phyloP scores from a whole-genome alignment of 148 eudicot species.

The Chenopodium formosanum region DNA sequence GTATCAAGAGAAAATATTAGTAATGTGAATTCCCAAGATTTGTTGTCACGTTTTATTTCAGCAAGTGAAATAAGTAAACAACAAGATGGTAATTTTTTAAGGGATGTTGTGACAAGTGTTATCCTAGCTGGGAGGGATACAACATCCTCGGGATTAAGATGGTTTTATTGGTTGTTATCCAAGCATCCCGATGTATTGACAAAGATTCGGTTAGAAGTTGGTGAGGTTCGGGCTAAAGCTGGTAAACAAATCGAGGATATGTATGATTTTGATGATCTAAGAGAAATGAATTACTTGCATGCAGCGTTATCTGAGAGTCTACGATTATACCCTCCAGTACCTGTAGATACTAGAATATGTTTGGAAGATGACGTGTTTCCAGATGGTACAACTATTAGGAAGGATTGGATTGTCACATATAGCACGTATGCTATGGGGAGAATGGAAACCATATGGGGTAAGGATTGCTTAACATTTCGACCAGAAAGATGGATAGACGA shows the following conservation, averaged over 20 bases:
- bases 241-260: conserved; percentile 35
- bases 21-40: conserved; percentile 35
- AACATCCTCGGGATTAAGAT: conserved; percentile 55
- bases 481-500: conserved; percentile 67
- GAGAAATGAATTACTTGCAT: conserved; percentile 62
- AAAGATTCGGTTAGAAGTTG: conserved; percentile 45
- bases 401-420: conserved; percentile 47
- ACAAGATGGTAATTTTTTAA: conserved; percentile 25
- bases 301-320: conserved; percentile 57
- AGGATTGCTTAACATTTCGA: conserved; percentile 56
- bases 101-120: conserved; percentile 68
- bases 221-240: conserved; percentile 21
- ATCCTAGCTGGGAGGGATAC: conserved; percentile 70
- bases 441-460: conserved; percentile 69
- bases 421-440: conserved; percentile 65
- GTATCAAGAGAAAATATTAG: conserved; percentile 1
- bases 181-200: conserved; percentile 29
- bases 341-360: conserved; percentile 51
- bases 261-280: conserved; percentile 41
- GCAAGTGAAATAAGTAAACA: not conserved
- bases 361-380: conserved; percentile 47
- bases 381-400: conserved; percentile 46
- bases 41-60: conserved; percentile 58
- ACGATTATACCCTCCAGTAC: conserved; percentile 66
- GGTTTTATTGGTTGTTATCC: conserved; percentile 68